Base-by-base conservation (phyloP, 257 asterid species). In the Nemophila menziesii region DNA sequence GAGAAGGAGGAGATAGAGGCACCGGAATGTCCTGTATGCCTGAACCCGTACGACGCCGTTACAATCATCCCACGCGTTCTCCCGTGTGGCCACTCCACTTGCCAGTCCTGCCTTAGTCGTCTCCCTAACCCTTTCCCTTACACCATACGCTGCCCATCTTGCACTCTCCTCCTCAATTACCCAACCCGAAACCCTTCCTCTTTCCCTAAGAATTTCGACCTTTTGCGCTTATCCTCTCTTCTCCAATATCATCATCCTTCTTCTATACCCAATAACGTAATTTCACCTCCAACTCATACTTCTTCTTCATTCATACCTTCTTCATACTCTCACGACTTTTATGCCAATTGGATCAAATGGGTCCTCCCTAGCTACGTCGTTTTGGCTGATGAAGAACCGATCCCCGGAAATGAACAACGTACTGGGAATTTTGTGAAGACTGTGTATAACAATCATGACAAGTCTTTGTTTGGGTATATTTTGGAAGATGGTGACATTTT, bases 1-100 rank as follows among this genome's bases (percentile, higher is more conserved):
- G 92, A 77, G 33, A 60, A 50, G 52, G 68, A 2, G 7, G 2
- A 29, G 9, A 13, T 48, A 61, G 97, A 79, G 72, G 80, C 74
- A 38, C 94, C 95, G 46, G 97, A 89, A 75, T 89, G 95, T 50
- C 92, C 95, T 29, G 97, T 89, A 19, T 89, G 97, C 53, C 75
- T 89, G 24, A 74, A 58, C 57, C 56, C 62, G 10, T 89, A 75
- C 77, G 87, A 70, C 58, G 66, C 70, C 57, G 63, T 44, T 6
- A 50, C 82, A 20, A 24, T 45, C 50, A 37, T 89, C 62, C 97
- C 97, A 0, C 93, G 92, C 16, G 93, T 89, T 44, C 86, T 89
- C 47, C 51, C 80, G 22, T 89, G 97, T 48, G 97, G 97, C 70
- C 97, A 89, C 66, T 73, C 92, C 46, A 68, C 74, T 64, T 89